Conservation (phyloP, 164 flowering plant species). For the Santalum album region DNA sequence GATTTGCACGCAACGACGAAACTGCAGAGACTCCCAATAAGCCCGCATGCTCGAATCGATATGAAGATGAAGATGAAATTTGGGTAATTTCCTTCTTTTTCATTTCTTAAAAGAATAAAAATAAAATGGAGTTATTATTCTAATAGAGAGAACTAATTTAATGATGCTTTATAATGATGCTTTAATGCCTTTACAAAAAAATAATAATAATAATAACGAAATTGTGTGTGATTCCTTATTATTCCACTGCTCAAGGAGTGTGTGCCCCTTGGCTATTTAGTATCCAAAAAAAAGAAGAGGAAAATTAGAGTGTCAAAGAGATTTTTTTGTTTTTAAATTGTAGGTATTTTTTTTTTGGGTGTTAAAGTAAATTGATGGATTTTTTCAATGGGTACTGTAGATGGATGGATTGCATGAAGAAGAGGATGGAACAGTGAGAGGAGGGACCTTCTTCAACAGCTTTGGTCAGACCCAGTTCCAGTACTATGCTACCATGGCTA, state of each 20-base stretch:
- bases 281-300: too few relatives aligned
- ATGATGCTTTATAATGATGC: too few relatives aligned
- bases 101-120: background rate
- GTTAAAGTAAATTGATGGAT: background rate
- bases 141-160: background rate
- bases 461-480: conserved; percentile 24
- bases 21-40: conserved; percentile 44
- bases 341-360: too few relatives aligned
- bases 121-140: background rate
- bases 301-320: too few relatives aligned
- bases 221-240: too few relatives aligned
- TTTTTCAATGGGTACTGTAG: conserved; percentile 16
- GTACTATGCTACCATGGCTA: conserved; percentile 10
- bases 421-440: conserved; percentile 18
- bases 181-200: too few relatives aligned
- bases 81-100: conserved; percentile 35
- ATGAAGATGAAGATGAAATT: conserved; percentile 52
- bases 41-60: conserved; percentile 22
- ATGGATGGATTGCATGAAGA: conserved; percentile 31
- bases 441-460: conserved; percentile 13
- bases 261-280: too few relatives aligned
- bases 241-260: too few relatives aligned
- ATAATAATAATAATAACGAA: background rate
- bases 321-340: too few relatives aligned
- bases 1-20: conserved; percentile 77